Evolutionary conservation across 2,329 filamentous ascomycete species (phyloP).

Genomic region (Penicillium sp.): DNA sequence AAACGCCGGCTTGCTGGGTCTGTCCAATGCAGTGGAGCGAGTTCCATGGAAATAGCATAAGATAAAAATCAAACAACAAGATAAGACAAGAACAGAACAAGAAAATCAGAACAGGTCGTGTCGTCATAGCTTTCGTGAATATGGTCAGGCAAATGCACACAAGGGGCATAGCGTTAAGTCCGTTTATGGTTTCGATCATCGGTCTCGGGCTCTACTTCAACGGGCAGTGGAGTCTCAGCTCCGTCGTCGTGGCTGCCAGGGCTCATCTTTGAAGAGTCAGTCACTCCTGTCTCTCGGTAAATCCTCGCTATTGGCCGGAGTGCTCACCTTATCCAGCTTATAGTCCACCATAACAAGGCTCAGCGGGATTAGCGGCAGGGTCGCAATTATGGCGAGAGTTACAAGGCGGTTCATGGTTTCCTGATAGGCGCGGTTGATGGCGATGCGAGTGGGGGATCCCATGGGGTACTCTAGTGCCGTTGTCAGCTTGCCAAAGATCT

Average conservation of each 20-base stretch:
- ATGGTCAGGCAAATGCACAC: neutral
- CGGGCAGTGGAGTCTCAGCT: constrained; percentile 6
- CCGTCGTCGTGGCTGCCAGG: constrained; percentile 14
- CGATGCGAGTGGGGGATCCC: constrained; percentile 57
- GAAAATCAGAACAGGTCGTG: neutral
- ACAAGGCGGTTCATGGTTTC: constrained; percentile 63
- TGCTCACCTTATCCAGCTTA: constrained; percentile 51
- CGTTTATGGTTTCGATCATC: constrained; percentile 27
- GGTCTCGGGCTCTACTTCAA: constrained; percentile 16
- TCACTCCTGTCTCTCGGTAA: neutral
- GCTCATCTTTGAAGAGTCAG: constrained; percentile 29
- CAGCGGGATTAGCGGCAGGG: constrained; percentile 58
- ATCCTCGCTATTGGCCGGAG: neutral
- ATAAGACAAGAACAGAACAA: neutral
- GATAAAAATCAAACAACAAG: neutral
- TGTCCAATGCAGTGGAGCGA: constrained; percentile 8
- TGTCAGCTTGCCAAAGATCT: constrained; percentile 54
- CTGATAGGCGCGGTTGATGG: constrained; percentile 65
- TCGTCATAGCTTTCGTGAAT: neutral
- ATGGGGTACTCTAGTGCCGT: constrained; percentile 59
- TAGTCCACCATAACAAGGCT: constrained; percentile 60
- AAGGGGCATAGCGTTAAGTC: constrained; percentile 8
- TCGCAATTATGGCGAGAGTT: constrained; percentile 54
- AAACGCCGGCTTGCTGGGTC: constrained; percentile 11
- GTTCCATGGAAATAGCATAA: neutral